These are phyloP conservation scores for Yarrowia sp. DNA, from an alignment of 805 yeast genomes.

Conservation along the genomic window DNA sequence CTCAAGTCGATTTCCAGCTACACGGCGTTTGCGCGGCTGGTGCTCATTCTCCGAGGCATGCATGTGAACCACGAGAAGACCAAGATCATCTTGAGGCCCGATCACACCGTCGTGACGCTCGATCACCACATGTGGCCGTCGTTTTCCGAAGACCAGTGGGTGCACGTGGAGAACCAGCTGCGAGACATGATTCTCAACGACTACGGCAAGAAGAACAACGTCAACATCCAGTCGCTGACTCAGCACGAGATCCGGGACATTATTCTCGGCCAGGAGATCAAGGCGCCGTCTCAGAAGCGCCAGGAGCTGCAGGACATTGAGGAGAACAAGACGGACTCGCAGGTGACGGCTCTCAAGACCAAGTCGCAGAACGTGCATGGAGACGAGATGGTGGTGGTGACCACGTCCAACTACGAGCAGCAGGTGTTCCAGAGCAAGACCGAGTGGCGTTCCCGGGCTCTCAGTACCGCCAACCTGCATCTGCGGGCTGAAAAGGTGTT, in stretches of 20 bases:
- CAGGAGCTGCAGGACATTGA: constrained; percentile 81
- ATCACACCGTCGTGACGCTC: constrained; percentile 68
- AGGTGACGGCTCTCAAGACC: constrained; percentile 78
- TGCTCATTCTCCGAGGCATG: constrained; percentile 81
- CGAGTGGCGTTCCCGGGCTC: constrained; percentile 90
- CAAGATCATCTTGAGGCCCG: constrained; percentile 76
- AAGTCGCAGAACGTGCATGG: constrained; percentile 92
- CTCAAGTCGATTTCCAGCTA: constrained; percentile 77
- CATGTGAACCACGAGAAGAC: constrained; percentile 80
- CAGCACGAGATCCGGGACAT: constrained; percentile 93
- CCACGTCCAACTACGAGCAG: constrained; percentile 88
- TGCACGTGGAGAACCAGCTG: constrained; percentile 81
- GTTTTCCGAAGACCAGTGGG: constrained; percentile 88
- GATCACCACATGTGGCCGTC: constrained; percentile 95
- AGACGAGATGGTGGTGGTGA: constrained; percentile 92
- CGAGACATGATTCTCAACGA: constrained; percentile 87
- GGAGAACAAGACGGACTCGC: constrained; percentile 54
- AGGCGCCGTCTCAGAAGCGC: constrained; percentile 85
- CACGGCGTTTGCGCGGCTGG: constrained; percentile 91
- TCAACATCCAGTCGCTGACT: constrained; percentile 84
- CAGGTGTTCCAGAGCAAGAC: constrained; percentile 80
- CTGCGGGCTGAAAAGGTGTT: constrained; percentile 77
- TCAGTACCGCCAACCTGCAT: constrained; percentile 75
- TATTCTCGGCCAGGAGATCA: constrained; percentile 91
- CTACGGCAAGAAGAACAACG: constrained; percentile 83